These are phyloP conservation scores for Spirogloea muscicola DNA, from an alignment of 139 green algal genomes.

Conservation along the genomic window DNA sequence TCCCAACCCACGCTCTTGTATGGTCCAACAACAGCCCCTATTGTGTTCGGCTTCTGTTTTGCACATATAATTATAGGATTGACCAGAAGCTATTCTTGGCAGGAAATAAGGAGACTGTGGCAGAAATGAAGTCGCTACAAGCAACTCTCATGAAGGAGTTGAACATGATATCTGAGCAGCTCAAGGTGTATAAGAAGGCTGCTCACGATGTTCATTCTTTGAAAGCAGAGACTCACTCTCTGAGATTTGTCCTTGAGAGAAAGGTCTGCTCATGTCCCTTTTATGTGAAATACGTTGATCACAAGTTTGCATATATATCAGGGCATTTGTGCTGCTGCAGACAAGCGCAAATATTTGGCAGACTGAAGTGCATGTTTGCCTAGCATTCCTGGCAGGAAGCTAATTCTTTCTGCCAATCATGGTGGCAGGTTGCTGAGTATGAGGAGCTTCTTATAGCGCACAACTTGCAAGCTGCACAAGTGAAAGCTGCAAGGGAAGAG, in stretches of 20 bases:
- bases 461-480: neutral
- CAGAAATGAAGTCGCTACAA: conserved; percentile 62
- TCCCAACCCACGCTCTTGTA: too few species aligned
- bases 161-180: conserved; percentile 45
- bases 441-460: conserved; percentile 9
- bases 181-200: conserved; percentile 44
- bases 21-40: too few species aligned
- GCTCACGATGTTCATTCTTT: conserved; percentile 12
- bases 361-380: too few species aligned
- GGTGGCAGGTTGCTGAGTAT: neutral
- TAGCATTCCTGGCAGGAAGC: too few species aligned
- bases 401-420: too few species aligned
- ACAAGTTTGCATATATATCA: too few species aligned
- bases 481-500: conserved; percentile 55
- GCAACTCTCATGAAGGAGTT: conserved; percentile 53
- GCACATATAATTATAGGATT: too few species aligned
- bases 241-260: conserved; percentile 14
- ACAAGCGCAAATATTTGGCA: too few species aligned
- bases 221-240: conserved; percentile 17
- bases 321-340: too few species aligned
- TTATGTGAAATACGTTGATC: too few species aligned
- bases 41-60: too few species aligned
- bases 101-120: conserved; percentile 49
- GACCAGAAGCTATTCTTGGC: too few species aligned
- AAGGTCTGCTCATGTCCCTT: neutral